phyloP scores from a whole-genome alignment of 208 protist genomes.

The Wallacemonas rigidus region DNA sequence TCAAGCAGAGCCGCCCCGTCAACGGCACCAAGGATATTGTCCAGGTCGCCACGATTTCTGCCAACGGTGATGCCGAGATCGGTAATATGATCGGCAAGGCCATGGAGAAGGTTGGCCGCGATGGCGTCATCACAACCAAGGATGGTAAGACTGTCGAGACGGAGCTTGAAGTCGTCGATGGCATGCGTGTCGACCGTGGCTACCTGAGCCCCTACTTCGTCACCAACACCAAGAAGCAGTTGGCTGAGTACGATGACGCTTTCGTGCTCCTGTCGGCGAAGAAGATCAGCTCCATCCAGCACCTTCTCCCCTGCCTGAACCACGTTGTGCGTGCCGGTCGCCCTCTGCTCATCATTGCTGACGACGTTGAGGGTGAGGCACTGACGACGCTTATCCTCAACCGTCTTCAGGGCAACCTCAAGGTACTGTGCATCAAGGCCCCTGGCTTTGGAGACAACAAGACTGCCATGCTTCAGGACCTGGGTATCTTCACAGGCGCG shows the following conservation, averaged over 20 bases:
- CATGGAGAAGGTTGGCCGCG: conserved; percentile 99
- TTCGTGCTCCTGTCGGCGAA: conserved; percentile 95
- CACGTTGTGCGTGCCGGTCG: conserved; percentile 72
- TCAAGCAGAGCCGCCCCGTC: conserved; percentile 92
- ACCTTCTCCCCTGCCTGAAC: conserved; percentile 93
- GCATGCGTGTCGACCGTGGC: conserved; percentile 98
- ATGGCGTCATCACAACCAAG: conserved; percentile 99
- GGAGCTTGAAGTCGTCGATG: conserved; percentile 98
- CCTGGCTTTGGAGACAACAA: conserved; percentile 99
- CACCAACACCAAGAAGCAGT: conserved; percentile 97
- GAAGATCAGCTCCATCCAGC: conserved; percentile 94
- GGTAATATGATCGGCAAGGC: conserved; percentile 97
- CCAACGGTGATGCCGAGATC: conserved; percentile 98
- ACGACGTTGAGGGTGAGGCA: conserved; percentile 98
- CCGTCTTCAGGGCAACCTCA: conserved; percentile 86
- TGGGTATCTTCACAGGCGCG: conserved; percentile 97
- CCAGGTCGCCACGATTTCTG: conserved; percentile 99
- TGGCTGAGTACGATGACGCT: conserved; percentile 95
- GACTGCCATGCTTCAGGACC: conserved; percentile 98
- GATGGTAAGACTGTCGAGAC: conserved; percentile 98
- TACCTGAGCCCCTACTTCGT: conserved; percentile 99
- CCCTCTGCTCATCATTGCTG: conserved; percentile 99
- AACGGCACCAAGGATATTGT: conserved; percentile 96
- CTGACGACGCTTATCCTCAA: conserved; percentile 91
- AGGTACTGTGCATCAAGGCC: conserved; percentile 95